These are phyloP conservation scores for Fistulinella prunicolor DNA, from an alignment of 768 basidiomycete genomes.

Conservation along the genomic window DNA sequence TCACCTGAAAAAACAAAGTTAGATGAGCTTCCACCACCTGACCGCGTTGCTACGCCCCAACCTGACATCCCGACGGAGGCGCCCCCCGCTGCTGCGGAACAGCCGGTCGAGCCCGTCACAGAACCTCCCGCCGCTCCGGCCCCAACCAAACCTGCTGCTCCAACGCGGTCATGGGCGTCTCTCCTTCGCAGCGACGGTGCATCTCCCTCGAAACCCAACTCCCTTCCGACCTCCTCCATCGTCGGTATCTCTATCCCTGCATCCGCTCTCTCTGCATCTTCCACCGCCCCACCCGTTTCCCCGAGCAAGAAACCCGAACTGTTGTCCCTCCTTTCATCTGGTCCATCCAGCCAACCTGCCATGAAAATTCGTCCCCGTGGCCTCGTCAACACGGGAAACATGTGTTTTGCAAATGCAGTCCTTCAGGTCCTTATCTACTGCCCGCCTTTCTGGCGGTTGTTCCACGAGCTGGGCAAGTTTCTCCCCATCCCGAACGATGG, in stretches of 20 bases:
- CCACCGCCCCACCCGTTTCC: constrained; percentile 30
- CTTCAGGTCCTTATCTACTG: constrained; percentile 89
- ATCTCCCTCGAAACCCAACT: constrained; percentile 40
- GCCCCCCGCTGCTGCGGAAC: constrained; percentile 1
- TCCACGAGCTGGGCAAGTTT: constrained; percentile 64
- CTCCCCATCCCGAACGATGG: constrained; percentile 33
- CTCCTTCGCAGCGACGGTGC: constrained; percentile 51
- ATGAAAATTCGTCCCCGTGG: constrained; percentile 65
- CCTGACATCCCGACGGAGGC: constrained; percentile 5
- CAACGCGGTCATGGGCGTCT: constrained; percentile 71
- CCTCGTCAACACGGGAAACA: constrained; percentile 90
- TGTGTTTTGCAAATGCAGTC: constrained; percentile 97
- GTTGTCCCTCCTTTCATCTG: constrained; percentile 49
- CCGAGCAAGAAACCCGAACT: constrained; percentile 47
- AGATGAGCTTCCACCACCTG: constrained; percentile 12
- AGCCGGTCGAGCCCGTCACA: not conserved
- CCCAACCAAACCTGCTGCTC: constrained; percentile 32
- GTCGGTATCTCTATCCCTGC: constrained; percentile 75
- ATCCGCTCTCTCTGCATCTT: constrained; percentile 25
- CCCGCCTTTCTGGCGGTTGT: constrained; percentile 78
- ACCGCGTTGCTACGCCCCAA: constrained; percentile 11
- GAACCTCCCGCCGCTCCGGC: constrained; percentile 9
- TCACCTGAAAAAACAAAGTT: constrained; percentile 14
- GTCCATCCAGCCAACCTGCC: constrained; percentile 23
- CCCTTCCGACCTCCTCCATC: constrained; percentile 67